Evolutionary conservation across 73 alveolate species (phyloP).

Genomic region (Symbiodinium natans): DNA sequence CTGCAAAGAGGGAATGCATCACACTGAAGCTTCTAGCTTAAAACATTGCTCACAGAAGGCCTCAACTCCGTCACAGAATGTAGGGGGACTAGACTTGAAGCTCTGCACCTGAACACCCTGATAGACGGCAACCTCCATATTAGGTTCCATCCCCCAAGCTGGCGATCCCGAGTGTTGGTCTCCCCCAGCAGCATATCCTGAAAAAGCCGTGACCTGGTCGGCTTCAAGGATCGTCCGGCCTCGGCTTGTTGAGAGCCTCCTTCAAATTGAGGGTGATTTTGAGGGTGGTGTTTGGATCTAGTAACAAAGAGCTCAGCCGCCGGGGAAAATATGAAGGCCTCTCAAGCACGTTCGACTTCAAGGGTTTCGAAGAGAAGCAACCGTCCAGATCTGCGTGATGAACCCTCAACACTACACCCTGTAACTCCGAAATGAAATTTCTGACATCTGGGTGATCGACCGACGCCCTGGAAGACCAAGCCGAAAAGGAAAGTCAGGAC

Average conservation of each 20-base stretch:
- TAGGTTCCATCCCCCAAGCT: not conserved
- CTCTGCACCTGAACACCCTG: too few species aligned
- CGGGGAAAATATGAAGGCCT: too few species aligned
- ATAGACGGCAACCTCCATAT: too few species aligned
- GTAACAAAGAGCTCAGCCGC: too few species aligned
- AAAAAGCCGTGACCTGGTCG: not conserved
- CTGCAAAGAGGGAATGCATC: too few species aligned
- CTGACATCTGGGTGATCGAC: not conserved
- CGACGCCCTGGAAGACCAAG: constrained; percentile 67
- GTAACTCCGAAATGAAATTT: not conserved
- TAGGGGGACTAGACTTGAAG: not conserved
- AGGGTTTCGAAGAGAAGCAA: too few species aligned
- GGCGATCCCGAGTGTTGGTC: not conserved
- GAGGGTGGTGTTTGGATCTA: too few species aligned
- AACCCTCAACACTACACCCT: not conserved
- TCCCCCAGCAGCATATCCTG: not conserved
- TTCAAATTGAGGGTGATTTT: not conserved
- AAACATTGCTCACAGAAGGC: too few species aligned
- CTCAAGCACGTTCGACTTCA: too few species aligned
- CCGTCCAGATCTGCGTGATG: not conserved
- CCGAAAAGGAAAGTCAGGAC: constrained; percentile 78
- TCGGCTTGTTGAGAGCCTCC: too few species aligned
- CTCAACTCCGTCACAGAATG: too few species aligned
- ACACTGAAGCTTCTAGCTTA: too few species aligned
- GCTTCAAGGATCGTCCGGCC: not conserved